These are phyloP conservation scores for Clonostachys byssicola DNA, from an alignment of 2,329 filamentous ascomycete species.

Conservation along the genomic window DNA sequence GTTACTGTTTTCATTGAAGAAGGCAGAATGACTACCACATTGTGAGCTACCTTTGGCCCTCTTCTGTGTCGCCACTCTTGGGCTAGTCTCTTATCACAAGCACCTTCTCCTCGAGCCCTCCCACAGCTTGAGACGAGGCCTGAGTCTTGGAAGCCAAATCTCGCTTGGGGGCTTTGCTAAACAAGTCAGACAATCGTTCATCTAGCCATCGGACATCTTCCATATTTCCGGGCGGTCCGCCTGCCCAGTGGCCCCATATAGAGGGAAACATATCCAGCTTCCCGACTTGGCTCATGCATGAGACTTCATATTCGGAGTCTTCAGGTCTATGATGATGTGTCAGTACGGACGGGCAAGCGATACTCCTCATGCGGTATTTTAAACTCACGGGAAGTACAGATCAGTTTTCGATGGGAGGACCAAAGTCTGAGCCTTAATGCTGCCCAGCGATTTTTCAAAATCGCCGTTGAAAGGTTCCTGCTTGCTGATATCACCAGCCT, in stretches of 20 bases:
- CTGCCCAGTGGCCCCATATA: conserved; percentile 34
- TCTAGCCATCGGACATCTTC: neutral
- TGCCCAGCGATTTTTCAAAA: conserved; percentile 60
- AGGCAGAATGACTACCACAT: no score
- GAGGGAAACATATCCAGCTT: conserved; percentile 30
- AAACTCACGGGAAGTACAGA: conserved; percentile 63
- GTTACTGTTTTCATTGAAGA: no score
- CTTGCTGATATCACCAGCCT: conserved; percentile 64
- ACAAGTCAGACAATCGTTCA: no score
- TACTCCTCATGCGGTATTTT: rapidly evolving
- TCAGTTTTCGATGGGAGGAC: conserved; percentile 72
- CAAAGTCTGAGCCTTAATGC: conserved; percentile 68
- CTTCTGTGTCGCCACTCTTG: no score
- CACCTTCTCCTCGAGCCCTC: no score
- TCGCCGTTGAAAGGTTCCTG: conserved; percentile 66
- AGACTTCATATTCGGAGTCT: conserved; percentile 71
- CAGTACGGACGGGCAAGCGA: neutral
- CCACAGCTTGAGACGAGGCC: no score
- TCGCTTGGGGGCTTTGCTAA: no score
- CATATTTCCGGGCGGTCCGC: neutral
- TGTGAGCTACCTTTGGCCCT: no score
- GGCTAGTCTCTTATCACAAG: no score
- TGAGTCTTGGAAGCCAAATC: no score
- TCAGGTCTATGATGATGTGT: conserved; percentile 42
- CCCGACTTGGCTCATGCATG: conserved; percentile 30